Conservation (phyloP, 345 rosid genomes). For the Bruguiera parviflora region DNA sequence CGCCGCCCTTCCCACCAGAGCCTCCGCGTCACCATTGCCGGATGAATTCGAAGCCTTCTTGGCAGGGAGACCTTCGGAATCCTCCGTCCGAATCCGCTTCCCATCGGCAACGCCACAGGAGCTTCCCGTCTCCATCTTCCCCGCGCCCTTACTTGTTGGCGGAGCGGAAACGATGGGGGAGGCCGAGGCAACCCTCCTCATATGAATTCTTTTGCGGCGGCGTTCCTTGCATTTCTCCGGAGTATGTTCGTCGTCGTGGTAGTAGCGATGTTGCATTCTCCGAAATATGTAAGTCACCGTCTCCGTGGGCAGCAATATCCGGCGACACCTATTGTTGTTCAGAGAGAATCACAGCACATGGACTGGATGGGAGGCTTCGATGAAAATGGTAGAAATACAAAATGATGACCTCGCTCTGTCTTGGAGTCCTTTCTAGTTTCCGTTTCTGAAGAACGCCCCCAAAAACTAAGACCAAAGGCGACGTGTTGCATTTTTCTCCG, state of each 20-base stretch:
- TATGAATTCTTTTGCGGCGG: constrained; percentile 47
- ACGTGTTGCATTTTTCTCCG: constrained; percentile 27
- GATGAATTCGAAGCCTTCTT: constrained; percentile 14
- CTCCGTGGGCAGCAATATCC: background rate
- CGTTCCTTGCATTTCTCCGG: constrained; percentile 51
- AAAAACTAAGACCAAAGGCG: constrained; percentile 1
- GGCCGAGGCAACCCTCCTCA: constrained; percentile 43
- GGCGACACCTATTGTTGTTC: background rate
- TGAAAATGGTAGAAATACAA: background rate
- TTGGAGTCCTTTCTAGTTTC: background rate
- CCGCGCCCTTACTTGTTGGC: background rate
- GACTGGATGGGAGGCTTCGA: background rate
- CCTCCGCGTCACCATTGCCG: constrained; percentile 2
- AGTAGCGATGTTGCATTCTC: constrained; percentile 26
- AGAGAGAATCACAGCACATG: background rate
- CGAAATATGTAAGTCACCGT: constrained; percentile 15
- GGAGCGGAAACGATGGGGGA: constrained; percentile 5
- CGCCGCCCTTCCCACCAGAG: background rate
- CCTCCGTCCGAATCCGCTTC: constrained; percentile 28
- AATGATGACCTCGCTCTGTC: too few relatives aligned
- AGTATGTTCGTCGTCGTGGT: constrained; percentile 31
- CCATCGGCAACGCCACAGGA: constrained; percentile 12
- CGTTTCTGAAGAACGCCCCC: constrained; percentile 2
- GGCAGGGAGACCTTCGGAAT: constrained; percentile 13
- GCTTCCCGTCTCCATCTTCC: constrained; percentile 1